phyloP scores from a whole-genome alignment of 495 filamentous ascomycete species.

The Sabuloglossum arenarium region DNA sequence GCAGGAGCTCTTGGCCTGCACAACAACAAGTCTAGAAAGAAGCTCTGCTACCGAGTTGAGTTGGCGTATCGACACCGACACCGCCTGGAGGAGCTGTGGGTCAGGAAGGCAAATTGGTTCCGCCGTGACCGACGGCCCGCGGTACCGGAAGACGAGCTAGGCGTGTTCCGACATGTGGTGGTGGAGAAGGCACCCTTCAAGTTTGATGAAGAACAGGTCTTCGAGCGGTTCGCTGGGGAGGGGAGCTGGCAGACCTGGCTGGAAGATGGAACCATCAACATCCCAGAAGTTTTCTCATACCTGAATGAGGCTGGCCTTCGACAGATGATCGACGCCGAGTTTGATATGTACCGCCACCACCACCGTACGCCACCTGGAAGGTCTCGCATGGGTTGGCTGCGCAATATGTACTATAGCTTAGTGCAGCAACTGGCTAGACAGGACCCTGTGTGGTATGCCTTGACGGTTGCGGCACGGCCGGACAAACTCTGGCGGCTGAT shows the following conservation, averaged over 20 bases:
- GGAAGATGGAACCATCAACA: background rate
- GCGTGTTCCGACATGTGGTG: background rate
- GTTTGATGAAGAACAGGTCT: background rate
- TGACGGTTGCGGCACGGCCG: background rate
- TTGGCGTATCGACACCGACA: background rate
- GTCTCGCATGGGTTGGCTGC: background rate
- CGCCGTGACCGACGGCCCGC: background rate
- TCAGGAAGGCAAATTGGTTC: background rate
- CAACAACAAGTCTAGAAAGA: background rate
- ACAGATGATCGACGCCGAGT: background rate
- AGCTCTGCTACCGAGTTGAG: background rate
- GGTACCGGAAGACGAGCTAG: background rate
- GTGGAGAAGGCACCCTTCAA: background rate
- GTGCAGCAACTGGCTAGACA: background rate
- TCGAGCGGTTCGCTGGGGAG: background rate
- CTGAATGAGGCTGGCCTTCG: background rate
- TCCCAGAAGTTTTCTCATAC: background rate
- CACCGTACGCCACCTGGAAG: background rate
- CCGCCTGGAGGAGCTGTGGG: background rate
- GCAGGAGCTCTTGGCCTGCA: background rate
- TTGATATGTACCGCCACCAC: background rate
- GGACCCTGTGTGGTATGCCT: background rate
- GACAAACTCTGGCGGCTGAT: background rate
- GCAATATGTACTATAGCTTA: background rate
- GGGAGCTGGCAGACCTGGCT: background rate